Conservation (phyloP, 2,329 filamentous ascomycete genomes). For the Exophiala aquamarina region DNA sequence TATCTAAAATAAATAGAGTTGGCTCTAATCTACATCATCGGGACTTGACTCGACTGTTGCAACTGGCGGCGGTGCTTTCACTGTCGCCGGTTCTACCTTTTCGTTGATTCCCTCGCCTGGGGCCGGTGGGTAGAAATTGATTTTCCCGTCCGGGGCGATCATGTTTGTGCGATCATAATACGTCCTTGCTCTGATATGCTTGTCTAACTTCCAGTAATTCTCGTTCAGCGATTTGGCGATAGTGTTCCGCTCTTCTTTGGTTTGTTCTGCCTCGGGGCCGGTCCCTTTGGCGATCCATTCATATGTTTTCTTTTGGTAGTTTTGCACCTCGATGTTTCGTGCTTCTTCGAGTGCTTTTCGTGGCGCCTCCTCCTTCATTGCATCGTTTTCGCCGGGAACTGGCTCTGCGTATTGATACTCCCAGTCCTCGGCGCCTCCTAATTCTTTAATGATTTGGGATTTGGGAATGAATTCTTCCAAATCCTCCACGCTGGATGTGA, state of each 20-base stretch:
- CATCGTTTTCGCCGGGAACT: slow-evolving; percentile 69
- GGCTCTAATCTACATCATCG: slow-evolving; percentile 25
- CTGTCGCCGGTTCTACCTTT: slow-evolving; percentile 11
- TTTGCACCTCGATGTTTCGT: slow-evolving; percentile 64
- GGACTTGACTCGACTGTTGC: slow-evolving; percentile 12
- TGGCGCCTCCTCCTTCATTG: slow-evolving; percentile 68
- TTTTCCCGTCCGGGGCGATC: slow-evolving; percentile 64
- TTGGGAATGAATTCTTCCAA: slow-evolving; percentile 73
- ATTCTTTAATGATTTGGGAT: slow-evolving; percentile 72
- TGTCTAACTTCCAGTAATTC: slow-evolving; percentile 89
- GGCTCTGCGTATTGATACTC: slow-evolving; percentile 81
- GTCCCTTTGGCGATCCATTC: slow-evolving; percentile 67
- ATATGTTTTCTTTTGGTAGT: slow-evolving; percentile 72
- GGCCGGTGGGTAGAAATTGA: slow-evolving; percentile 66
- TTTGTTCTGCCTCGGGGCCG: slow-evolving; percentile 45
- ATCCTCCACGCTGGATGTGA: slow-evolving; percentile 62
- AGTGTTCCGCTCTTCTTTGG: slow-evolving; percentile 59
- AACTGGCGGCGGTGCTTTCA: not conserved
- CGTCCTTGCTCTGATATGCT: slow-evolving; percentile 78
- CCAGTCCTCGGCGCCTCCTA: slow-evolving; percentile 85
- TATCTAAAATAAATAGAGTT: not conserved
- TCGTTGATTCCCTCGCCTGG: slow-evolving; percentile 14
- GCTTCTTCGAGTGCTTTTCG: slow-evolving; percentile 64
- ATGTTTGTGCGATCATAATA: slow-evolving; percentile 80
- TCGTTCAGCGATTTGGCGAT: slow-evolving; percentile 64